These are phyloP conservation scores for Ramaria rubella DNA, from an alignment of 768 basidiomycete species.

Conservation along the genomic window DNA sequence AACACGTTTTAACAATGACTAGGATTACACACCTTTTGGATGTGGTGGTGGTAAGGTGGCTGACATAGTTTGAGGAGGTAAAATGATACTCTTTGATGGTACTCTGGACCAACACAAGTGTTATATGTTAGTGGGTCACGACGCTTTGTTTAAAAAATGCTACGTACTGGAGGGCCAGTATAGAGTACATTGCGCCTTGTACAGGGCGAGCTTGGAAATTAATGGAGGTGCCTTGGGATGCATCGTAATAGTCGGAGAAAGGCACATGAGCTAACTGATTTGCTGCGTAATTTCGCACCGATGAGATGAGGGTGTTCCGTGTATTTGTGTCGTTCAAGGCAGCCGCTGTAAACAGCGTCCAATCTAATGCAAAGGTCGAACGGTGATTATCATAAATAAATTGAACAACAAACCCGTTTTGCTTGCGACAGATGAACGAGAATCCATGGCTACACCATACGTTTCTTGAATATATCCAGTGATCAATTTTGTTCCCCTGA, in stretches of 20 bases:
- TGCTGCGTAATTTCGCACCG: slow-evolving; percentile 44
- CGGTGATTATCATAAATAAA: not conserved
- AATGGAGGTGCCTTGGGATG: not conserved
- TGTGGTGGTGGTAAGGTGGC: not conserved
- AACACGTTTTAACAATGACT: too few species aligned
- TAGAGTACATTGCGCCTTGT: slow-evolving; percentile 3
- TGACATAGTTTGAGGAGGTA: not conserved
- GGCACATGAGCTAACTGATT: not conserved
- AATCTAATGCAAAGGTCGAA: slow-evolving; percentile 32
- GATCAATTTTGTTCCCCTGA: not conserved
- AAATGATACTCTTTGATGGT: not conserved
- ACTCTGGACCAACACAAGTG: not conserved
- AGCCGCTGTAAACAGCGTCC: slow-evolving; percentile 54
- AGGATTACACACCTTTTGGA: too few species aligned
- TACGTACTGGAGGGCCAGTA: not conserved
- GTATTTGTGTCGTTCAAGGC: slow-evolving; percentile 39
- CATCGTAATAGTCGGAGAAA: slow-evolving; percentile 1
- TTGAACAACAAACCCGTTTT: not conserved
- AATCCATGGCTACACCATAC: not conserved
- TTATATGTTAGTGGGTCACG: not conserved
- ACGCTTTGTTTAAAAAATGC: not conserved
- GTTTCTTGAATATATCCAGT: not conserved
- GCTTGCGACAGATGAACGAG: not conserved
- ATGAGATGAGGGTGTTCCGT: slow-evolving; percentile 45
- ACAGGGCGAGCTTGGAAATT: not conserved